These are phyloP conservation scores for Jackrogersella multiformis DNA, from an alignment of 495 filamentous ascomycete genomes.

Conservation along the genomic window DNA sequence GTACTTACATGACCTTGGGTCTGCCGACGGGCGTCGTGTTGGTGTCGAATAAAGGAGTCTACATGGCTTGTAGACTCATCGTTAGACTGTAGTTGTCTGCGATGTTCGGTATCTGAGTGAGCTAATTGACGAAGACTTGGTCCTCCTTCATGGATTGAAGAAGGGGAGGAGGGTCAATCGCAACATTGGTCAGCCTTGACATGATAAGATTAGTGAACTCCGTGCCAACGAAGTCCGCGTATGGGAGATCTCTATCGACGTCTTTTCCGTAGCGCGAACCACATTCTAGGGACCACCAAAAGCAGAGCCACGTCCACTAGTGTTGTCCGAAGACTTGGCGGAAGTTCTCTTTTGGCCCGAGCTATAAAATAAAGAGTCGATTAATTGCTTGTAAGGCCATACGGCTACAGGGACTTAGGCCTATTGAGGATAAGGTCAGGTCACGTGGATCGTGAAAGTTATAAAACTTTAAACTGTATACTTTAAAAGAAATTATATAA, in stretches of 20 bases:
- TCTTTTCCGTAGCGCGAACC: slow-evolving; percentile 19
- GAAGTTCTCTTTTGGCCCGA: slow-evolving; percentile 23
- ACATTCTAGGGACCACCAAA: slow-evolving; percentile 7
- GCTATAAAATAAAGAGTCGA: neutral
- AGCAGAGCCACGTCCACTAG: slow-evolving; percentile 27
- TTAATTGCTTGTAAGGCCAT: neutral
- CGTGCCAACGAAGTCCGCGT: slow-evolving; percentile 1
- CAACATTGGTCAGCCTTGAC: neutral
- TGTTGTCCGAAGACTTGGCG: slow-evolving; percentile 25
- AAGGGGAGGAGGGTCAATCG: slow-evolving; percentile 8
- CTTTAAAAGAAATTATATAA: too few species aligned
- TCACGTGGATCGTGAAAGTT: too few species aligned
- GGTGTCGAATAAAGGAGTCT: neutral
- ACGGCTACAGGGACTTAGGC: too few species aligned
- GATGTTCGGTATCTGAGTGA: neutral
- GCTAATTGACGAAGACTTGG: slow-evolving; percentile 5
- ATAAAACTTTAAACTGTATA: too few species aligned
- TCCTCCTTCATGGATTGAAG: slow-evolving; percentile 5
- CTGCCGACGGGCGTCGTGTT: slow-evolving; percentile 1
- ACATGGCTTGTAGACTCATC: slow-evolving; percentile 1
- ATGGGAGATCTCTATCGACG: slow-evolving; percentile 17
- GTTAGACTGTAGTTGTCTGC: neutral
- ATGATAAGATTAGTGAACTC: neutral
- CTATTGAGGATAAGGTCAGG: too few species aligned
- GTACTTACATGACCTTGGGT: slow-evolving; percentile 9